Base-by-base conservation (phyloP, 495 filamentous ascomycete species). In the Aspergillus heteromorphus region DNA sequence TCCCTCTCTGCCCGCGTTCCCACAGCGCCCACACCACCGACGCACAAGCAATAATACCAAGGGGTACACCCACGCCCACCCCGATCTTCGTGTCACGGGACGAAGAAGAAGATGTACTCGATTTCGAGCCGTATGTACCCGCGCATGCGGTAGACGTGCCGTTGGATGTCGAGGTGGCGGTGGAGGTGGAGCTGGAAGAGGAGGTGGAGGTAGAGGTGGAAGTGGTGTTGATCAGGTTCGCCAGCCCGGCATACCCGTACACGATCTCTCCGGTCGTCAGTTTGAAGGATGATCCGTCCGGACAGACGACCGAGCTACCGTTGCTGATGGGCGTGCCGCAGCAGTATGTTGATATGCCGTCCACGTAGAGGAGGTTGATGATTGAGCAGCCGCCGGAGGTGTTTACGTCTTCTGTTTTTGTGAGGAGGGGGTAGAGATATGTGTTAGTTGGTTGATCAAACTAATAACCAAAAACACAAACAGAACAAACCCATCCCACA, bases 11-110 rank as follows among this genome's bases (percentile, higher is more conserved):
- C 16, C 9, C 20, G 6, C 40, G 19, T 36, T 71, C 68, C 52
- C 55, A 65, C 11, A 68, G 38, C 1, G 64, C 66, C 57, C 65
- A 67, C 17, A 47, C 49, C 13, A 65, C 58, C 21, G 68, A 69
- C 2, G 54, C 66, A 6, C 73, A 59, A 6, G 61, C 71, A 18
- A 74, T 64, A 7, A 67, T 59, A 6, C 62, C 61, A 5, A 65
- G 49, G 1, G 69, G 66, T 5, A 62, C 61, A 10, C 63, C 63
- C 9, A 61, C 57, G 5, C 68, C 69, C 2, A 55, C 67, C 4
- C 67, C 68, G 9, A 72, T 56, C 8, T 4, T 56, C 50, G 14
- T 55, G 16, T 34, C 45, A 40, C n/a, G 56, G 48, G 40, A 48
- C 49, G 42, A 25, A 30, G 31, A 67, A 64, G 30, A 31, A 17